Conservation (phyloP, 1,284 basidiomycete genomes). For the Cerrena zonata region DNA sequence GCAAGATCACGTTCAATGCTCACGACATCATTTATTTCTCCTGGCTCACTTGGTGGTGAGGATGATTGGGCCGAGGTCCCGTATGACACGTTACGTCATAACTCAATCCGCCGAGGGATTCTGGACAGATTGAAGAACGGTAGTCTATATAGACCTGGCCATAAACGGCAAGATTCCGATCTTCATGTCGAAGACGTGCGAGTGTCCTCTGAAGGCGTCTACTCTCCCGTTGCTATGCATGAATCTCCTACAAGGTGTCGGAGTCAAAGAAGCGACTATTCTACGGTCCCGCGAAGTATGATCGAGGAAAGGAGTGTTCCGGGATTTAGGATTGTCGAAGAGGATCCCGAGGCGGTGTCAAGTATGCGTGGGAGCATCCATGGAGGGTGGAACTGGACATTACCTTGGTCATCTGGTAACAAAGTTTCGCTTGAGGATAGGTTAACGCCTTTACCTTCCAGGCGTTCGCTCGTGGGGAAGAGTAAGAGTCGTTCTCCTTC, state of each 20-base stretch:
- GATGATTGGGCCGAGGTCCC: constrained; percentile 17
- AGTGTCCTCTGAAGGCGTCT: neutral
- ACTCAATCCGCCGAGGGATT: constrained; percentile 29
- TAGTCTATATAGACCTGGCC: constrained; percentile 15
- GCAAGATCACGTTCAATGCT: neutral
- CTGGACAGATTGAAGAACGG: constrained; percentile 26
- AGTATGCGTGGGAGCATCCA: neutral
- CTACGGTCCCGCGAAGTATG: neutral
- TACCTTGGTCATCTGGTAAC: constrained; percentile 21
- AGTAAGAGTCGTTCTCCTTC: constrained; percentile 12
- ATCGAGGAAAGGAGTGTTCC: constrained; percentile 10
- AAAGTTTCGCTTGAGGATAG: constrained; percentile 17
- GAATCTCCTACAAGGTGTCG: constrained; percentile 25
- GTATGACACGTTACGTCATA: constrained; percentile 25
- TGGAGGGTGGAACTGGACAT: constrained; percentile 4
- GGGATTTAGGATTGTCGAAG: constrained; percentile 32
- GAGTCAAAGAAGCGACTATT: constrained; percentile 12
- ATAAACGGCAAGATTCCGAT: constrained; percentile 22
- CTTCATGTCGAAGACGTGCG: constrained; percentile 15
- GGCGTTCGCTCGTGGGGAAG: constrained; percentile 17
- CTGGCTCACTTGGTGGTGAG: constrained; percentile 18
- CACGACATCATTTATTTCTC: constrained; percentile 10
- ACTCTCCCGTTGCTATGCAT: neutral
- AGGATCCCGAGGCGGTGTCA: constrained; percentile 23
- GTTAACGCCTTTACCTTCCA: constrained; percentile 27